Evolutionary conservation across 1,139 yeast genomes (phyloP).

Genomic region (Nakaseomyces uthaithaninus): DNA sequence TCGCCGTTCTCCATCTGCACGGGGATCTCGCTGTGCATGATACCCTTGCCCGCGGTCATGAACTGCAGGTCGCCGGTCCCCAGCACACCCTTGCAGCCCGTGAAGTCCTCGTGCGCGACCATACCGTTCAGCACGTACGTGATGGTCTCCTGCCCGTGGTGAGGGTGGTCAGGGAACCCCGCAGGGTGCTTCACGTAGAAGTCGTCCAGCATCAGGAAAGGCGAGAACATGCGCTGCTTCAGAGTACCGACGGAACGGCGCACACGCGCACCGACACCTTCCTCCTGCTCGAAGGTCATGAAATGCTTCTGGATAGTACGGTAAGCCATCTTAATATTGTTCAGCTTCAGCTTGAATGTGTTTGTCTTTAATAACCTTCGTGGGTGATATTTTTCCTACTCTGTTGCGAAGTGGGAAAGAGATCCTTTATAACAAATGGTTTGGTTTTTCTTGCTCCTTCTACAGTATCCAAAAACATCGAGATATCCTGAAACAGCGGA

Average conservation of each 20-base stretch:
- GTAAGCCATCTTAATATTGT: conserved; percentile 1
- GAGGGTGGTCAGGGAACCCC: conserved; percentile 94
- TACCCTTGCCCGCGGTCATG: conserved; percentile 91
- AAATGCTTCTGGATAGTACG: conserved; percentile 54
- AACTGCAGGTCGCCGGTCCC: conserved; percentile 85
- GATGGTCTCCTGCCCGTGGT: conserved; percentile 84
- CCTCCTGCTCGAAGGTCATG: conserved; percentile 65
- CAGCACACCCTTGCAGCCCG: conserved; percentile 72
- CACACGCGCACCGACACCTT: conserved; percentile 83
- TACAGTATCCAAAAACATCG: too few relatives aligned
- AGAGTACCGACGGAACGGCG: conserved; percentile 72
- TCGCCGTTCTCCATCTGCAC: conserved; percentile 49
- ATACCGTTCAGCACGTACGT: conserved; percentile 68
- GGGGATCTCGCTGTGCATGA: conserved; percentile 87
- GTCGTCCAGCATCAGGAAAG: conserved; percentile 80
- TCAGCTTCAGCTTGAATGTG: not conserved
- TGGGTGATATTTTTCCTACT: too few relatives aligned
- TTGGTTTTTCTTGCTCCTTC: too few relatives aligned
- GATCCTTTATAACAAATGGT: too few relatives aligned
- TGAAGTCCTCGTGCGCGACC: conserved; percentile 86
- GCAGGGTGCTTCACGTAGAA: conserved; percentile 54
- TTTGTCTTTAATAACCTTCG: too few relatives aligned
- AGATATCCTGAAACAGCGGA: too few relatives aligned
- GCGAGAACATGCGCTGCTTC: conserved; percentile 64
- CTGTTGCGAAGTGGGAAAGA: too few relatives aligned